Base-by-base conservation (phyloP, 177 flowering plant species). In the Vitis hybrid region DNA sequence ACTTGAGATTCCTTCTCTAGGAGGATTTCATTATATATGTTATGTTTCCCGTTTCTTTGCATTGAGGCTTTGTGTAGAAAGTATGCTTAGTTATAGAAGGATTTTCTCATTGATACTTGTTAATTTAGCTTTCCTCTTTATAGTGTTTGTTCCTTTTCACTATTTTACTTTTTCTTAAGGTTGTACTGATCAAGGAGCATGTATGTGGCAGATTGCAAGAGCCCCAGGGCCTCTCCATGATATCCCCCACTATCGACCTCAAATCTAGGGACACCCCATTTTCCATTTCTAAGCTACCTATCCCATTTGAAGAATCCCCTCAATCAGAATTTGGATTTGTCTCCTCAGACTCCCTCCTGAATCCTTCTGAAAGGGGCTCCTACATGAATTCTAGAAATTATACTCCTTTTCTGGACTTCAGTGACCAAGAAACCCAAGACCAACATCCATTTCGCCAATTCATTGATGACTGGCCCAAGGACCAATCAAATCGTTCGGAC, bases 381-480 rank as follows among this genome's bases (percentile, higher is more conserved):
- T 78, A 59, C 70, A 52, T 73, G 69, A 79, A 54, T 33, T 47
- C 75, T 11, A 76, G 19, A 72, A 69, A 61, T 69, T 71, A 65
- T 64, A 70, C 59, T 51, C 75, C 85, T 3, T 68, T 69, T 51
- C 49, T 62, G 11, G 71, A 71, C 65, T 72, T 77, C 59, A 62
- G 33, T 28, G 71, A 64, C 56, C 80, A 74, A 28, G 80, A 69
- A 54, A 59, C 71, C 15, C 66, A 64, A 59, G 66, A 61, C 15
- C 67, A 75, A 22, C 70, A 72, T 64, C 76, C 80, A 2, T 65
- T 85, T 73, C 78, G 69, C 33, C 82, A 78, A 17, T 86, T 81
- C 68, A 75, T 76, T 11, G 84, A 82, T 49, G 82, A 81, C 20
- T 82, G 85, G 85, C 82, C 87, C 10, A 82, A 84, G 71, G 76